Evolutionary conservation across 2,329 filamentous ascomycete genomes (phyloP).

Genomic region (Xylariales sp.): DNA sequence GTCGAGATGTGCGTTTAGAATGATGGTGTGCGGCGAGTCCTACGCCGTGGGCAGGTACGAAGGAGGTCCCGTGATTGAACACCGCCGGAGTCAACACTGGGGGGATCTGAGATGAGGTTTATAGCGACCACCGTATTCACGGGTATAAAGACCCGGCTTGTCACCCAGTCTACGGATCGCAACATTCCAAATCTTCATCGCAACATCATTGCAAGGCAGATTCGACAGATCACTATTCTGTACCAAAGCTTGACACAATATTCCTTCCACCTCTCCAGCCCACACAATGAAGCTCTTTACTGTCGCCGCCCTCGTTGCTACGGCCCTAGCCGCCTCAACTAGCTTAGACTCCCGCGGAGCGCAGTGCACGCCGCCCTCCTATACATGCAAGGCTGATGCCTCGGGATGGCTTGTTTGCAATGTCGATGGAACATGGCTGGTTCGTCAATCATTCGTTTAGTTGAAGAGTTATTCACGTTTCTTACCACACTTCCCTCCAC

Average conservation of each 20-base stretch:
- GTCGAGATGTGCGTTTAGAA: neutral
- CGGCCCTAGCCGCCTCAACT: constrained; percentile 38
- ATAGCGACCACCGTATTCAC: neutral
- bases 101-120: neutral
- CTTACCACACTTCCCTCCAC: neutral
- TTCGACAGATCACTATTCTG: neutral
- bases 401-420: constrained; percentile 50
- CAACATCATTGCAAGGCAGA: constrained; percentile 17
- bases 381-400: constrained; percentile 47
- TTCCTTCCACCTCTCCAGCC: neutral
- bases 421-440: constrained; percentile 45
- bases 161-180: constrained; percentile 17
- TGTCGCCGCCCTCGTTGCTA: constrained; percentile 35
- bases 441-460: constrained; percentile 33
- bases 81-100: neutral
- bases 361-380: constrained; percentile 43
- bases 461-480: neutral
- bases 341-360: constrained; percentile 20
- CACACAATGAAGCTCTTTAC: constrained; percentile 47
- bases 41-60: constrained; percentile 1
- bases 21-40: constrained; percentile 5
- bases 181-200: constrained; percentile 28
- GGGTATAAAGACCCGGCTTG: constrained; percentile 26
- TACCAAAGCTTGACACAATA: neutral
- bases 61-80: neutral